Conservation (phyloP, 306 rosid genomes). For the Abrus pulchellus region DNA sequence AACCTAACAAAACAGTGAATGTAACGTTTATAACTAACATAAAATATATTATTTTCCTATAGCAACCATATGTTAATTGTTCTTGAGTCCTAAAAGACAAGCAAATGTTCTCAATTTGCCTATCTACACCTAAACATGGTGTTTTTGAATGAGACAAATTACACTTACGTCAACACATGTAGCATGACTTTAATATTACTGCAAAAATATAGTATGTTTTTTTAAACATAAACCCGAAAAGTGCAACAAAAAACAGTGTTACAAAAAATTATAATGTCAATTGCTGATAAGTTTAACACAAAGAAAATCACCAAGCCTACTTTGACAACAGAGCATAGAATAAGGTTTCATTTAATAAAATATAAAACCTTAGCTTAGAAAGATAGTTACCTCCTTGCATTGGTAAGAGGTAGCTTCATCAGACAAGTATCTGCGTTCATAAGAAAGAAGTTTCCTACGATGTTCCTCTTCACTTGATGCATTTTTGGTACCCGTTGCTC, state of each 20-base stretch:
- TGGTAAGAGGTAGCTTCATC: slow-evolving; percentile 42
- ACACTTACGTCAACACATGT: neutral
- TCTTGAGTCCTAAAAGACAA: slow-evolving; percentile 2
- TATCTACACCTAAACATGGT: neutral
- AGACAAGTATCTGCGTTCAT: slow-evolving; percentile 74
- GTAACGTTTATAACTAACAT: neutral
- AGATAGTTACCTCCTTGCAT: slow-evolving; percentile 70
- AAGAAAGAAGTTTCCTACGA: slow-evolving; percentile 70
- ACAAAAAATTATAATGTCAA: neutral
- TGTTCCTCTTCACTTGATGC: slow-evolving; percentile 51
- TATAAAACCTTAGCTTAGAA: neutral
- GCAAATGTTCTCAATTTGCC: neutral
- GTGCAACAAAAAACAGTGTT: neutral
- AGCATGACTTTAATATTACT: neutral
- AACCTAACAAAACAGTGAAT: neutral
- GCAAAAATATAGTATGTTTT: neutral
- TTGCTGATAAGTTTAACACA: neutral
- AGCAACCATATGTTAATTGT: neutral
- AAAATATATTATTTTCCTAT: neutral
- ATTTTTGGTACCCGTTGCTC: neutral
- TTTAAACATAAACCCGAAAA: neutral
- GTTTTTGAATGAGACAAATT: slow-evolving; percentile 21
- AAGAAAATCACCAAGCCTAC: slow-evolving; percentile 15
- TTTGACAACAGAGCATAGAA: neutral
- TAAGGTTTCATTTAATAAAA: slow-evolving; percentile 10